Evolutionary conservation across 495 filamentous ascomycete genomes (phyloP), one percentile per base, ranked within the genome.

Genomic region (Xylaria scruposa): DNA sequence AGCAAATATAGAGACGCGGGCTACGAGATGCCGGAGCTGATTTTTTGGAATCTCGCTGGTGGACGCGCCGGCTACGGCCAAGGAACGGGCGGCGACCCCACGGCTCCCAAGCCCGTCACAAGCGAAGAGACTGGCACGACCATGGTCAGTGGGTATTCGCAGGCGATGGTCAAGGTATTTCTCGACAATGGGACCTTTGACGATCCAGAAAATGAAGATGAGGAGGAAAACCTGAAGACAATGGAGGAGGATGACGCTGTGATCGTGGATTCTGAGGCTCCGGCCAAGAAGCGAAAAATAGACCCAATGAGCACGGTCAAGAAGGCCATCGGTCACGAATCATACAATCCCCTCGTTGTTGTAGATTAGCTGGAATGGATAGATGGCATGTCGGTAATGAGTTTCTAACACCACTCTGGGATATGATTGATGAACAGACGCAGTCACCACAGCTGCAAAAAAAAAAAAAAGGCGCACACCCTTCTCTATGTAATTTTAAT

Each of bases 1-100:
- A 51, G 63, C 36, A 74, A 70, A 54, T 87, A 73, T 74, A 70
- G 67, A 40, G 76, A 75, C 6, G 80, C 81, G 15, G 85, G 85
- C 17, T 87, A 86, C 70, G 78, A 83, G 71, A 78, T 87, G 76
- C 85, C 85, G 5, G 77, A 80, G 77, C 76, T 87, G 26, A 76
- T 86, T 38, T 87, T 84, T 72, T 87, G 85, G 85, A 87, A 86
- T 70, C 76, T 87, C 31, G 82, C 81, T 0, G 83, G 78, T 36
- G 78, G 78, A 5, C 70, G 74, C n/a, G 72, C 74, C 1, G 79
- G 76, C 21, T 46, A 46, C 17, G 42, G 33, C 61, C 38, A 9
- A 31, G 21, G 21, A 46, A 44, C 24, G 31, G 4, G 15, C n/a
- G 61, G 61, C 40, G 61, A 64, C 40, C 40, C 21, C 4, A 69